Evolutionary conservation across 2,329 filamentous ascomycete species (phyloP).

Genomic region (Penicillium sp.): DNA sequence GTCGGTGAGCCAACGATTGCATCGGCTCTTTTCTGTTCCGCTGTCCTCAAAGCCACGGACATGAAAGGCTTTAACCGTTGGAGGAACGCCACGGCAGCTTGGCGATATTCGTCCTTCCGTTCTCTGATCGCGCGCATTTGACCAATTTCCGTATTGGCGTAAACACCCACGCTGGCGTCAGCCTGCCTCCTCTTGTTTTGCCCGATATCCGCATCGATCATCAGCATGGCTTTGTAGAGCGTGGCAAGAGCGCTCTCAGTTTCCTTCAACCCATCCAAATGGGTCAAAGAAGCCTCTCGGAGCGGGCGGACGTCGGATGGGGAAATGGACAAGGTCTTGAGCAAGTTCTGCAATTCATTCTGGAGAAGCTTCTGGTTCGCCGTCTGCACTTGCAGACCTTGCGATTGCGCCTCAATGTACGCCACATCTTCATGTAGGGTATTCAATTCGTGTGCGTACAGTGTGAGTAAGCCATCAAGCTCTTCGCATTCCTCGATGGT

Average conservation of each 20-base stretch:
- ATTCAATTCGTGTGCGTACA: constrained; percentile 91
- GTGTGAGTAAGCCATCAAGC: constrained; percentile 83
- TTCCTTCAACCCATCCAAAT: constrained; percentile 62
- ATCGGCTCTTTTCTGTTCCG: constrained; percentile 63
- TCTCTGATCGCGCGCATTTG: constrained; percentile 92
- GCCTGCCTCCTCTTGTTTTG: constrained; percentile 46
- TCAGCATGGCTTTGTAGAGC: constrained; percentile 86
- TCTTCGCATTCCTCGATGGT: constrained; percentile 96
- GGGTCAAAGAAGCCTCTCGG: constrained; percentile 66
- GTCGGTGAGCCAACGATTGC: constrained; percentile 44
- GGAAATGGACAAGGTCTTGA: constrained; percentile 87
- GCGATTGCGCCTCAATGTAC: constrained; percentile 94
- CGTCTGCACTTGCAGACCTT: constrained; percentile 93
- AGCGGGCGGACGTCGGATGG: constrained; percentile 68
- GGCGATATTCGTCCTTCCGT: constrained; percentile 82
- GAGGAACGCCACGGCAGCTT: constrained; percentile 70
- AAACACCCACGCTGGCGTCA: constrained; percentile 49
- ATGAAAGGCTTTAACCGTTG: constrained; percentile 75
- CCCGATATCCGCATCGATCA: constrained; percentile 78
- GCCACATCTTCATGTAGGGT: constrained; percentile 93
- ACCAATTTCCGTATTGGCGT: constrained; percentile 66
- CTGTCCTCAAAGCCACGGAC: constrained; percentile 69
- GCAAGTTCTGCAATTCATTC: constrained; percentile 79
- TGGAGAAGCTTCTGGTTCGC: constrained; percentile 93
- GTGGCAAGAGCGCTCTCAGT: constrained; percentile 73